Conservation (phyloP, 2,329 filamentous ascomycete species). For the Stemphylium lycopersici region DNA sequence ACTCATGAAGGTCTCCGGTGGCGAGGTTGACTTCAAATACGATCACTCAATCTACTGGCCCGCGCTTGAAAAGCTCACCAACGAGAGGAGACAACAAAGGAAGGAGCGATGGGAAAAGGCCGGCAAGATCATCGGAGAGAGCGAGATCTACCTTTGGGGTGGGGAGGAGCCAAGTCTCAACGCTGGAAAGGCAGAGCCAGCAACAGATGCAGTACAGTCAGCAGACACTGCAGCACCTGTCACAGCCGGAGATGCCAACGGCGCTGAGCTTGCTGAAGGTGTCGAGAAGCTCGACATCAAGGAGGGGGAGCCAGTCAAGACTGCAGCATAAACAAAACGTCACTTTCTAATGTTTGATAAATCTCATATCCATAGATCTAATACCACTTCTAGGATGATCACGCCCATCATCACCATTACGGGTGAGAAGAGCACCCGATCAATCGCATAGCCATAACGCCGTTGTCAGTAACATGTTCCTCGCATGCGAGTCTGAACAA, state of each 20-base stretch:
- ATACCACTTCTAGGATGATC: not conserved
- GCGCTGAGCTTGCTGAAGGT: conserved; percentile 22
- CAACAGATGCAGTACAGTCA: not conserved
- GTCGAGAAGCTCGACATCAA: conserved; percentile 35
- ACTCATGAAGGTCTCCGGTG: conserved; percentile 78
- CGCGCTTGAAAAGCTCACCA: conserved; percentile 74
- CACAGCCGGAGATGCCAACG: not conserved
- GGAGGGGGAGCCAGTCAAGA: conserved; percentile 25
- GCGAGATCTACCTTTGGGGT: conserved; percentile 87
- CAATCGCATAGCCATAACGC: too few relatives aligned
- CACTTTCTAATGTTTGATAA: not conserved
- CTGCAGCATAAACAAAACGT: conserved; percentile 6
- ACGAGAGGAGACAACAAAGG: conserved; percentile 67
- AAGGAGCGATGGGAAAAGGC: conserved; percentile 76
- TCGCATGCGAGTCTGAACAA: too few relatives aligned
- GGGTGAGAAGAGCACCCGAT: too few relatives aligned
- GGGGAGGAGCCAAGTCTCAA: conserved; percentile 49
- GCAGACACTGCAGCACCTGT: conserved; percentile 2
- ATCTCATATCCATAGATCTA: not conserved
- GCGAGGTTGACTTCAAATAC: conserved; percentile 87
- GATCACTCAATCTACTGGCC: conserved; percentile 91
- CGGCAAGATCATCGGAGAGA: conserved; percentile 83
- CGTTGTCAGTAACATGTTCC: too few relatives aligned
- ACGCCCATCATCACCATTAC: too few relatives aligned
- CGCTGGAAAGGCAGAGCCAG: conserved; percentile 6